Base-by-base conservation (phyloP, 2,329 filamentous ascomycete species). In the Alternaria viburni region DNA sequence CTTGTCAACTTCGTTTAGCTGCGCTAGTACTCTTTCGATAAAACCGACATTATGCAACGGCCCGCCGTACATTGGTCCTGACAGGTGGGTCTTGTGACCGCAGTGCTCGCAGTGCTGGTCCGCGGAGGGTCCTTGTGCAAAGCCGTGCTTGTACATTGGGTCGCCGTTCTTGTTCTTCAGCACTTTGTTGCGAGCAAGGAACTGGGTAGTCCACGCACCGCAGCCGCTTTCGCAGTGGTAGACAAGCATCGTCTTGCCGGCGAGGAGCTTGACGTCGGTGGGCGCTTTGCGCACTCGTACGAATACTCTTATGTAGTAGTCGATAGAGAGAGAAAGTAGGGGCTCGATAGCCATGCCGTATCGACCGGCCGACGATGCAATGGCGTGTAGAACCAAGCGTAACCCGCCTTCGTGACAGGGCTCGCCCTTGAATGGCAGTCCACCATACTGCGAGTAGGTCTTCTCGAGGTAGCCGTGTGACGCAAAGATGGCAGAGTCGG, bases 401-500 rank as follows among this genome's bases (percentile, higher is more conserved):
- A 99, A 81, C 2, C 95, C 96, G 30, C 88, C 93, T 81, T 99
- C 96, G 72, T 99, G 96, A 23, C 91, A 95, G 75, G 93, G 90
- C 54, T 87, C 84, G 1, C 93, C 94, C 81, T 97, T 97, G 64
- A 95, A 82, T 0, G 96, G 93, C 15, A 94, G 83, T 32, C 96
- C 96, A 4, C 96, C 96, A 75, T 99, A 99, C n/a, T 97, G 85
- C 1, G 95, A 90, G 78, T 90, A 99, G 4, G 93, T 89, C 83
- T 99, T 99, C 79, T 99, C 96, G 2, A 92, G 90, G 76, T 98
- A 99, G 59, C 94, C 93, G 70, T 93, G 92, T 0, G 95, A 97
- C 1, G 95, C 95, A 87, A 94, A 99, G 3, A 99, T 93, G 10
- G 92, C 93, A 10, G 95, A 94, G 79, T 99, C 96, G 0, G 96